Base-by-base conservation (phyloP, 257 asterid genomes). In the Mentha longifolia region DNA sequence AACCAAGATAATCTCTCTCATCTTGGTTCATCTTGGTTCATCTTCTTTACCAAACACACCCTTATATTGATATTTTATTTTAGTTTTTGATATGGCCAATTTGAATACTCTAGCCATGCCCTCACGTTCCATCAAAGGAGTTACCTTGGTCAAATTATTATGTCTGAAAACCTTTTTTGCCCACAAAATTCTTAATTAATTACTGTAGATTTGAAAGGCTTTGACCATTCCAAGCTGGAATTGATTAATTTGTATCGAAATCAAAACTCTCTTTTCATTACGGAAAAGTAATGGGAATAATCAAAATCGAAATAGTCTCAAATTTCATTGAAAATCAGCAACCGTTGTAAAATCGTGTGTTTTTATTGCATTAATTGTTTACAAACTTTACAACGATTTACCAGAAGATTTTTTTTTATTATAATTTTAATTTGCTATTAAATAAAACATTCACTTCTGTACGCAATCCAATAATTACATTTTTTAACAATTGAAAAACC, bases 61-160 rank as follows among this genome's bases (percentile, higher is more conserved):
- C n/a, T n/a, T 22, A 22, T 22, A 22, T 22, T 22, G 25, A 22
- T 22, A 22, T 22, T 22, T 22, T 1, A 33, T 33, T 33, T 3
- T 33, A 3, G 6, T 33, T 33, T 33, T 33, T 33, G 9, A 37
- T 16, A 43, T 25, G 16, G 59, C 3, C 43, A 69, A 61, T 76
- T 13, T 76, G 54, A 31, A 52, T 51, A 20, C 20, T 12, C 31
- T 19, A 52, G 30, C 16, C 51, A 12, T 33, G 63, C 55, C 56
- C 71, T 68, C 79, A 76, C 41, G 79, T 70, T 46, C 62, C 75
- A 52, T 75, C 72, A 43, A 10, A 54, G 49, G 28, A 63, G 10
- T n/a, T n/a, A 50, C 22, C 55, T 25, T 3, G 6, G 54, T 50
- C 77, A 67, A 77, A 72, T 77, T 14, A 77, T 77, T 13, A 42